Evolutionary conservation across 2,329 filamentous ascomycete species (phyloP).

Genomic region (Colletotrichum musicola): DNA sequence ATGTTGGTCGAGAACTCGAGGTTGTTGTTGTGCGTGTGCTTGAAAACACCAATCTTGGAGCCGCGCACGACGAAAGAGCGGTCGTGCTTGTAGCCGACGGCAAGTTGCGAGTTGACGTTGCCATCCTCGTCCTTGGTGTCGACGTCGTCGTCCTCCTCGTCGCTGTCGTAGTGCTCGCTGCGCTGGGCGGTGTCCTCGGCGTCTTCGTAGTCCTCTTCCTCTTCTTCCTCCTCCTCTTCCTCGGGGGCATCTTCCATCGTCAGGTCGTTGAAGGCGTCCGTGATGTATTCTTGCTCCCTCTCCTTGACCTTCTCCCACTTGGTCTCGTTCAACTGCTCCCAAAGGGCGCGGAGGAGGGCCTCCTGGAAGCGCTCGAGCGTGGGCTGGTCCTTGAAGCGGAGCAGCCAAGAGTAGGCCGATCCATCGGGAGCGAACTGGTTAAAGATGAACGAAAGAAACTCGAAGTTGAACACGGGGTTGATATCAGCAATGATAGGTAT

Average conservation of each 20-base stretch:
- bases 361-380: slow-evolving; percentile 90
- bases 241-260: slow-evolving; percentile 83
- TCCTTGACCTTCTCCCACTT: slow-evolving; percentile 97
- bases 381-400: slow-evolving; percentile 88
- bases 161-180: slow-evolving; percentile 76
- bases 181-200: slow-evolving; percentile 72
- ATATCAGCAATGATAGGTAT: slow-evolving; percentile 89
- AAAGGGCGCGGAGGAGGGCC: slow-evolving; percentile 93
- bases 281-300: slow-evolving; percentile 91
- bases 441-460: slow-evolving; percentile 99
- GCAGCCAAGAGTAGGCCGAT: slow-evolving; percentile 93
- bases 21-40: slow-evolving; percentile 91
- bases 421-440: slow-evolving; percentile 94
- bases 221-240: slow-evolving; percentile 61
- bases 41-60: slow-evolving; percentile 99
- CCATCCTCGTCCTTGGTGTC: slow-evolving; percentile 77
- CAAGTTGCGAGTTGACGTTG: slow-evolving; percentile 92
- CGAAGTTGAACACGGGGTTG: slow-evolving; percentile 97
- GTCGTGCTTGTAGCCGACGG: slow-evolving; percentile 97
- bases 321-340: slow-evolving; percentile 94
- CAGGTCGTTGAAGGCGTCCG: slow-evolving; percentile 95
- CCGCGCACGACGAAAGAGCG: slow-evolving; percentile 96
- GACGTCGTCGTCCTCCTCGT: slow-evolving; percentile 85
- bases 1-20: slow-evolving; percentile 98
- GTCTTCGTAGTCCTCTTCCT: slow-evolving; percentile 69